phyloP scores from a whole-genome alignment of 768 basidiomycete species.

The Pulveroboletus sp. region DNA sequence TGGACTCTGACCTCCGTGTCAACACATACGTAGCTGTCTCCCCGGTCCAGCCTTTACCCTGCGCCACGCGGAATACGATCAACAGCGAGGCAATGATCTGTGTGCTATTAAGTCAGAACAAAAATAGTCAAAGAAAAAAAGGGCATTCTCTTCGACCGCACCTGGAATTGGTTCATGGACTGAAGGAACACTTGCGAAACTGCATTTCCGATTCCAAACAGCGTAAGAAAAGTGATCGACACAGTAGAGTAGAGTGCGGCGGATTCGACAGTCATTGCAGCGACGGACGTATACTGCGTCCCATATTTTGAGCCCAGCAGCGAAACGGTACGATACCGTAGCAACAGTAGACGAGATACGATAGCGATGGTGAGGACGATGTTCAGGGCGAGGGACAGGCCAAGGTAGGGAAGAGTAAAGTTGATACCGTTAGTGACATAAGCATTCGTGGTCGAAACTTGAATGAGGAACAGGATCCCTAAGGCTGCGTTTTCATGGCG shows the following conservation, averaged over 20 bases:
- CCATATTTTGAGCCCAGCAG: slow-evolving; percentile 22
- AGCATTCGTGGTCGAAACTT: slow-evolving; percentile 10
- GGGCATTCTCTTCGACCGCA: not conserved
- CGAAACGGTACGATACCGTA: slow-evolving; percentile 6
- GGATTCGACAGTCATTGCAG: slow-evolving; percentile 34
- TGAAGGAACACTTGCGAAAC: slow-evolving; percentile 29
- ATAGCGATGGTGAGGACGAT: slow-evolving; percentile 32
- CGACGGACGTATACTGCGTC: slow-evolving; percentile 28
- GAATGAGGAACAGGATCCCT: slow-evolving; percentile 8
- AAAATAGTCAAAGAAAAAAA: no score
- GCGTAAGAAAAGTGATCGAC: slow-evolving; percentile 28
- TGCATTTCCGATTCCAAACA: slow-evolving; percentile 18
- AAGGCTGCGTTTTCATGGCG: not conserved
- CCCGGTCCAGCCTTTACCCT: slow-evolving; percentile 5
- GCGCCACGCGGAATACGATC: not conserved
- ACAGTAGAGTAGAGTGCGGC: slow-evolving; percentile 27
- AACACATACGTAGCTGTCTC: slow-evolving; percentile 1
- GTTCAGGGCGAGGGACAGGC: slow-evolving; percentile 29
- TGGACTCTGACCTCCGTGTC: not conserved
- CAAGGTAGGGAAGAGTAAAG: slow-evolving; percentile 21
- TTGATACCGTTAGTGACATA: slow-evolving; percentile 9
- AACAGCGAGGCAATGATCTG: slow-evolving; percentile 1
- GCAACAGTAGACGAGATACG: slow-evolving; percentile 22
- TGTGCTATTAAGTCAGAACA: not conserved
- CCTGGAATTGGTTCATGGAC: slow-evolving; percentile 28